These are phyloP conservation scores for Ophiostoma tasmaniense DNA, from an alignment of 2,329 filamentous ascomycete genomes.

Conservation along the genomic window DNA sequence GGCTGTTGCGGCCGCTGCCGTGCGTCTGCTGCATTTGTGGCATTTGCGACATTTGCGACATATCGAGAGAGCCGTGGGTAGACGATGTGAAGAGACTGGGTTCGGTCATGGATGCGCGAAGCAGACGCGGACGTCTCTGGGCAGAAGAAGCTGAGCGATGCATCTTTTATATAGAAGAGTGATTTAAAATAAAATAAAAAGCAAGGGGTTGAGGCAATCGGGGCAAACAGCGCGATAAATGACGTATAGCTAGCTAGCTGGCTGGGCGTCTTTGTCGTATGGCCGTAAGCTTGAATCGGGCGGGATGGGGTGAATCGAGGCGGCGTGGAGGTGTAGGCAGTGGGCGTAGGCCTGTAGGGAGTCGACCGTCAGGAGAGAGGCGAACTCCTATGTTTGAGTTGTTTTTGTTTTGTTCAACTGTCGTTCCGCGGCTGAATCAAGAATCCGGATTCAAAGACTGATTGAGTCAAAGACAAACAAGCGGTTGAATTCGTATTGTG, in stretches of 20 bases:
- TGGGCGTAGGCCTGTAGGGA: not conserved
- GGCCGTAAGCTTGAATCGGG: not conserved
- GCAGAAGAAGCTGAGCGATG: slow-evolving; percentile 27
- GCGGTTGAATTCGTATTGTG: not conserved
- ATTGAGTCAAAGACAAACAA: not conserved
- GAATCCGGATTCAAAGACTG: not conserved
- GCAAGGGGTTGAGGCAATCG: not conserved
- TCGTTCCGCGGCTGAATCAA: not conserved
- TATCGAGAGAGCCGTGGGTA: slow-evolving; percentile 30
- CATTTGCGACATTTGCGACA: slow-evolving; percentile 31
- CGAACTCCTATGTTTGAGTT: not conserved
- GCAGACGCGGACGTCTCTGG: slow-evolving; percentile 43
- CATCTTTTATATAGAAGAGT: slow-evolving; percentile 13
- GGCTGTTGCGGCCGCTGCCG: slow-evolving; percentile 22
- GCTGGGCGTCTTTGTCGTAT: not conserved
- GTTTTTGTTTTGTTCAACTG: not conserved
- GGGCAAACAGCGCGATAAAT: not conserved
- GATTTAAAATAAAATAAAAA: not conserved
- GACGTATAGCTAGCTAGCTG: slow-evolving; percentile 2
- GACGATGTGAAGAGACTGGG: slow-evolving; percentile 48
- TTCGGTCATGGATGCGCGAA: slow-evolving; percentile 48
- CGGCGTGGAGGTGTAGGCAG: not conserved
- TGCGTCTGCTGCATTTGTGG: slow-evolving; percentile 24
- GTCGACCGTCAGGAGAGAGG: not conserved
- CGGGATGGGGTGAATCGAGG: slow-evolving; percentile 1